Evolutionary conservation across 352 stramenopile genomes (phyloP).

Genomic region (Saprolegnia diclina): DNA sequence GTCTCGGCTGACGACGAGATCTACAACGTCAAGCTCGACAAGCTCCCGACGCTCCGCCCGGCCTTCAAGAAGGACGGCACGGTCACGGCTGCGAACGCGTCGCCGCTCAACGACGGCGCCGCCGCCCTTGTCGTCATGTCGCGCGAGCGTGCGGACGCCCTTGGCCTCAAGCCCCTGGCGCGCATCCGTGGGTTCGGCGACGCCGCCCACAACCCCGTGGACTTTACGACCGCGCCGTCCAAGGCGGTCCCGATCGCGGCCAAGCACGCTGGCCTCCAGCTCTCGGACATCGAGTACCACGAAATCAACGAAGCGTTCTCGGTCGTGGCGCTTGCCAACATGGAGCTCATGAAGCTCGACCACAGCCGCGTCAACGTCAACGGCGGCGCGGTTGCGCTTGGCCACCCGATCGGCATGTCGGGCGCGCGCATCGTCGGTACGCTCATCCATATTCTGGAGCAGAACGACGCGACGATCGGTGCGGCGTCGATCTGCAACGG

Average conservation of each 20-base stretch:
- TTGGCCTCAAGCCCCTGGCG: conserved; percentile 59
- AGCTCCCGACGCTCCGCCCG: conserved; percentile 77
- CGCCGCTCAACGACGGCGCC: conserved; percentile 94
- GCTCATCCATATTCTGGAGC: conserved; percentile 87
- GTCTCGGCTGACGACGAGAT: conserved; percentile 89
- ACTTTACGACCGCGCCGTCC: conserved; percentile 92
- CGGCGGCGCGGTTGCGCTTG: conserved; percentile 76
- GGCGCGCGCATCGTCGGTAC: conserved; percentile 88
- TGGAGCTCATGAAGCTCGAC: conserved; percentile 86
- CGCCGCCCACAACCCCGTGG: conserved; percentile 69
- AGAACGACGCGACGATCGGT: conserved; percentile 86
- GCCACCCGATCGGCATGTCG: conserved; percentile 61
- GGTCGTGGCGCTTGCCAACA: conserved; percentile 92
- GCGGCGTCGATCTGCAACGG: conserved; percentile 96
- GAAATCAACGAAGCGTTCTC: conserved; percentile 99
- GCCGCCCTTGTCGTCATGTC: conserved; percentile 92
- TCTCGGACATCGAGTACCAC: conserved; percentile 90
- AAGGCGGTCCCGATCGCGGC: conserved; percentile 88
- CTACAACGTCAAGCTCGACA: conserved; percentile 73
- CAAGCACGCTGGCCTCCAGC: conserved; percentile 59
- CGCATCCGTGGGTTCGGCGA: conserved; percentile 64
- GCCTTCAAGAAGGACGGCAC: conserved; percentile 90
- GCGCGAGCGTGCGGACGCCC: conserved; percentile 53
- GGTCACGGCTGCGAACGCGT: conserved; percentile 94
- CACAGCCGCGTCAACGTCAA: conserved; percentile 90